These are phyloP conservation scores for Solanum chilense DNA, from an alignment of 257 asterid genomes.

Conservation along the genomic window DNA sequence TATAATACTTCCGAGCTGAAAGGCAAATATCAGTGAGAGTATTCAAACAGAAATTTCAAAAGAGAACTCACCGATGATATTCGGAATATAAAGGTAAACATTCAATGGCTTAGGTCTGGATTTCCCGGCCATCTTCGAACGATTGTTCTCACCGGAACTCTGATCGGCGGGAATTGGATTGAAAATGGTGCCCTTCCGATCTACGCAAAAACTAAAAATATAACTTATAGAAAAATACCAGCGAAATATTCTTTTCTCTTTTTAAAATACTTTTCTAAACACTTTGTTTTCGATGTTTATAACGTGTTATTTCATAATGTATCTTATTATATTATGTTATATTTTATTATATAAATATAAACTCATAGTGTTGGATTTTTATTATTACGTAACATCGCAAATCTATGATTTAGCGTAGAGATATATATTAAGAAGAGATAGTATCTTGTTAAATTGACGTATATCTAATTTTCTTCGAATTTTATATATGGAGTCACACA, in stretches of 20 bases:
- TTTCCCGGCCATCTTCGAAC: conserved; percentile 35
- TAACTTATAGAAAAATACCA: background rate
- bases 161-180: background rate
- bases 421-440: too few relatives aligned
- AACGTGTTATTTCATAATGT: too few relatives aligned
- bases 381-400: too few relatives aligned
- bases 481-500: too few relatives aligned
- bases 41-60: background rate
- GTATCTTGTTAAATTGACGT: background rate
- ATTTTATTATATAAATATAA: too few relatives aligned
- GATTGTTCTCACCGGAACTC: background rate
- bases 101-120: conserved; percentile 42
- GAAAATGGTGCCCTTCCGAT: background rate
- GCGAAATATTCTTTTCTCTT: background rate
- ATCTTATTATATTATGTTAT: too few relatives aligned
- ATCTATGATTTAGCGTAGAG: too few relatives aligned
- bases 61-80: conserved; percentile 53
- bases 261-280: background rate
- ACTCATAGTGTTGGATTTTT: rapidly evolving
- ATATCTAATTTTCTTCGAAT: background rate
- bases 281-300: background rate
- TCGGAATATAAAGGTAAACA: conserved; percentile 88
- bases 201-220: background rate
- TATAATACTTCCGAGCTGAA: background rate
- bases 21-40: background rate